Evolutionary conservation across 805 yeast species (phyloP).

Genomic region (Cyberlindnera sargentensis): DNA sequence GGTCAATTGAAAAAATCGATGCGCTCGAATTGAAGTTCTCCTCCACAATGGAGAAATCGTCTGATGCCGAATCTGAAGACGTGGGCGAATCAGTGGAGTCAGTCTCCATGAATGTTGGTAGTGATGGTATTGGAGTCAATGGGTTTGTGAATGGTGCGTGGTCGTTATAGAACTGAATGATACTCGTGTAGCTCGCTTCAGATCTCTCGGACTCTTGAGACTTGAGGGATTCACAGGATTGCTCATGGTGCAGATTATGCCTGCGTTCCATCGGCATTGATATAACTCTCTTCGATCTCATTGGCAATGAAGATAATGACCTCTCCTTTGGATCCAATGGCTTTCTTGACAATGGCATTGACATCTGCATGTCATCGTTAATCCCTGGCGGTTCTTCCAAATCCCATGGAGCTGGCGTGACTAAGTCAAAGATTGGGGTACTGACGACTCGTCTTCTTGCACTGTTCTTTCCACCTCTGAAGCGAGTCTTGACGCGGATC

Average conservation of each 20-base stretch:
- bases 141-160: slow-evolving; percentile 7
- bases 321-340: neutral
- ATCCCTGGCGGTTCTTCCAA: slow-evolving; percentile 1
- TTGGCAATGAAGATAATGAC: slow-evolving; percentile 1
- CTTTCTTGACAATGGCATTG: neutral
- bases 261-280: slow-evolving; percentile 8
- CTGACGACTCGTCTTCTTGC: slow-evolving; percentile 16
- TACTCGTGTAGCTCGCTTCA: slow-evolving; percentile 4
- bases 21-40: neutral
- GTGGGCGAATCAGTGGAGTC: neutral
- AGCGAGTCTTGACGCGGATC: slow-evolving; percentile 17
- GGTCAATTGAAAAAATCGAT: neutral
- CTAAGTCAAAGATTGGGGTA: slow-evolving; percentile 16
- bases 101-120: neutral
- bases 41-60: slow-evolving; percentile 2
- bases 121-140: neutral
- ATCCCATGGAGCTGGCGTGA: neutral
- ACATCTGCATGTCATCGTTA: neutral
- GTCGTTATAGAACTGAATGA: slow-evolving; percentile 12
- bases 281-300: slow-evolving; percentile 2
- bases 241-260: neutral
- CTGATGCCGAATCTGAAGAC: slow-evolving; percentile 1
- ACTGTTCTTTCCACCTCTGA: slow-evolving; percentile 6
- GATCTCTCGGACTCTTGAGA: neutral
- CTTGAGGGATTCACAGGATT: neutral